These are phyloP conservation scores for Phalaenopsis equestris DNA, from an alignment of 106 monocot species.

Conservation along the genomic window DNA sequence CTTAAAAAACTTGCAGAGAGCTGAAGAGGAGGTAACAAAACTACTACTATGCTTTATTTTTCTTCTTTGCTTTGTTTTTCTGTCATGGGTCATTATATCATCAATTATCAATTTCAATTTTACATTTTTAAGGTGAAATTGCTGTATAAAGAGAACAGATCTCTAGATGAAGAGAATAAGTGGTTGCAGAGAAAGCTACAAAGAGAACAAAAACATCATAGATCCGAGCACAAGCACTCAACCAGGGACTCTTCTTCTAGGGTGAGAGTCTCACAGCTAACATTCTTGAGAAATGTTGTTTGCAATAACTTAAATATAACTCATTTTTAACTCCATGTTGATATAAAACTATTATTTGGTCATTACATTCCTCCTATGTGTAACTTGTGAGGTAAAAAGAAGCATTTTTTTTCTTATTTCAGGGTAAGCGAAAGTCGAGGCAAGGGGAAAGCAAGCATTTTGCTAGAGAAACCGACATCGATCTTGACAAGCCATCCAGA, in stretches of 20 bases:
- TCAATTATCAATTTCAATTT: background rate
- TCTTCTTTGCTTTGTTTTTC: background rate
- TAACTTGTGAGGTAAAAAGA: no score
- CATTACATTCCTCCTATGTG: no score
- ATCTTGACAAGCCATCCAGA: constrained; percentile 1
- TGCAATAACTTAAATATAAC: no score
- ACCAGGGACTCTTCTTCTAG: constrained; percentile 34
- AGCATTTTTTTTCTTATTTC: background rate
- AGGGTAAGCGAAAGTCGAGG: constrained; percentile 20
- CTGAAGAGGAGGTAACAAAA: constrained; percentile 72
- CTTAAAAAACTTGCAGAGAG: constrained; percentile 60
- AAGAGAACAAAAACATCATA: constrained; percentile 32
- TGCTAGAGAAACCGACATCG: background rate
- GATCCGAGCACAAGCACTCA: constrained; percentile 41
- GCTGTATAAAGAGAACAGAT: constrained; percentile 63
- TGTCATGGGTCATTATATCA: constrained; percentile 3
- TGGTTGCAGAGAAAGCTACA: constrained; percentile 34
- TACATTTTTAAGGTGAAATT: constrained; percentile 48
- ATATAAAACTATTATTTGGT: no score
- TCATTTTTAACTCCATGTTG: no score
- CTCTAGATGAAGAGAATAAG: constrained; percentile 76
- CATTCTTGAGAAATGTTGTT: no score
- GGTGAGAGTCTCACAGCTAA: background rate
- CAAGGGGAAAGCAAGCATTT: background rate
- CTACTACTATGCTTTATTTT: background rate